These are phyloP conservation scores for Rhipidocladum racemiflorum DNA, from an alignment of 176 grass and related monocot species.

Conservation along the genomic window DNA sequence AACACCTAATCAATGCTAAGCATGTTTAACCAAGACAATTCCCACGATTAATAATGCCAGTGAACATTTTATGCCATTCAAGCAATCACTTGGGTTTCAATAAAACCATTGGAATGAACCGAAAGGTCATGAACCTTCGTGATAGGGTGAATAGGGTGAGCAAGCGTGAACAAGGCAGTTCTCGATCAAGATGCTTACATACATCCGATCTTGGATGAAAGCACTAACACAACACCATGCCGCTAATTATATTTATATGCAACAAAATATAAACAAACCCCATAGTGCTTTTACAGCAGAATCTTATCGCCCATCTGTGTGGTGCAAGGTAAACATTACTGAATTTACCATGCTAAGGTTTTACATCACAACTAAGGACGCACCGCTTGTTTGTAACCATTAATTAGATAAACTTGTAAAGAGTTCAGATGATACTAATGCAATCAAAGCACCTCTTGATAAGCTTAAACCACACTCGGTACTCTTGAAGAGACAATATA, in stretches of 20 bases:
- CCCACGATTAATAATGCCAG: background rate
- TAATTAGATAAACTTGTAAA: background rate
- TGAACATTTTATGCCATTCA: background rate
- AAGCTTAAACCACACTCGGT: conserved; percentile 1
- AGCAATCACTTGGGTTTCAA: background rate
- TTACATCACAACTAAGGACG: background rate
- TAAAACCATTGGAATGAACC: background rate
- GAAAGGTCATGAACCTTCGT: background rate
- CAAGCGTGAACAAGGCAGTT: background rate
- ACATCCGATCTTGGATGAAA: background rate
- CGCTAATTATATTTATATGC: background rate
- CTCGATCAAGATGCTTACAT: background rate
- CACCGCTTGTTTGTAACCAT: background rate
- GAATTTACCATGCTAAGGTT: background rate
- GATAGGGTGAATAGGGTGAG: background rate
- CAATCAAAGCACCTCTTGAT: background rate
- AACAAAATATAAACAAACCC: background rate
- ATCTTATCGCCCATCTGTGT: background rate
- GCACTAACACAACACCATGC: background rate
- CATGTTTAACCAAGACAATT: background rate
- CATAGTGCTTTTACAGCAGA: background rate
- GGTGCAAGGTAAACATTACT: background rate
- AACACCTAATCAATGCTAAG: background rate
- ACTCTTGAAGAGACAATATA: background rate
- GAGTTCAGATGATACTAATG: background rate